Percentiles rank a stretch among this genome's conserved stretches.
Conservation (phyloP, 768 basidiomycete genomes). For the Trametes gibbosa region DNA sequence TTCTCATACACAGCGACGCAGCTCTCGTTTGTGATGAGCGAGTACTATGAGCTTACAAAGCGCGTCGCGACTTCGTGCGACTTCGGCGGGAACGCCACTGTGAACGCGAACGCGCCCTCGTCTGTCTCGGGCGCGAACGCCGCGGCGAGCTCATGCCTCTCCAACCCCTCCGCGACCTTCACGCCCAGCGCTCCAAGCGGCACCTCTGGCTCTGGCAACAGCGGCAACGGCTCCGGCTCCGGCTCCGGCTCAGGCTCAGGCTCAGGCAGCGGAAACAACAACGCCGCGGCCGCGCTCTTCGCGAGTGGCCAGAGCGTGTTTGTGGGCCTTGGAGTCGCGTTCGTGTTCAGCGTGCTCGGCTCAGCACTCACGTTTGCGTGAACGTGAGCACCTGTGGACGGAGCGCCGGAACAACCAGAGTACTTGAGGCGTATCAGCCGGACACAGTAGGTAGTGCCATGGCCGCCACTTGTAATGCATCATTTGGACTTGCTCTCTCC, state of each 20-base stretch:
- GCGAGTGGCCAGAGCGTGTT: conserved; percentile 9
- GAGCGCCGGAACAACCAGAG: not conserved
- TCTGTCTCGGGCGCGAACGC: conserved; percentile 46
- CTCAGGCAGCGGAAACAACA: not conserved
- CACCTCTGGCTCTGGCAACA: conserved; percentile 3
- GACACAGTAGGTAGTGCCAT: not conserved
- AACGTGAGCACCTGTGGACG: too few species aligned
- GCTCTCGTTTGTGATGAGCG: conserved; percentile 79
- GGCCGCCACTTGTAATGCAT: not conserved
- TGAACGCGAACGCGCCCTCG: conserved; percentile 56
- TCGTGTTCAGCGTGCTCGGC: conserved; percentile 22
- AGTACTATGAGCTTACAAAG: conserved; percentile 66
- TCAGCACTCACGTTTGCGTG: conserved; percentile 24
- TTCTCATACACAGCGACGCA: conserved; percentile 71
- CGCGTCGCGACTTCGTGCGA: conserved; percentile 62
- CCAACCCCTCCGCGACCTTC: conserved; percentile 61
- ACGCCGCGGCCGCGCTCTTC: conserved; percentile 16
- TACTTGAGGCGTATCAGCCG: not conserved
- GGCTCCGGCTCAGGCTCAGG: too few species aligned
- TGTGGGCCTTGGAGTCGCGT: conserved; percentile 20
- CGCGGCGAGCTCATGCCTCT: conserved; percentile 64
- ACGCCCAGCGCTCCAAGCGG: conserved; percentile 46
- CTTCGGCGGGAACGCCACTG: conserved; percentile 83
- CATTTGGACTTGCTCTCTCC: too few species aligned
- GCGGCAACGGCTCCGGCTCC: conserved; percentile 4